Base-by-base conservation (phyloP, 2,329 filamentous ascomycete genomes). In the Zymoseptoria pseudotritici region DNA sequence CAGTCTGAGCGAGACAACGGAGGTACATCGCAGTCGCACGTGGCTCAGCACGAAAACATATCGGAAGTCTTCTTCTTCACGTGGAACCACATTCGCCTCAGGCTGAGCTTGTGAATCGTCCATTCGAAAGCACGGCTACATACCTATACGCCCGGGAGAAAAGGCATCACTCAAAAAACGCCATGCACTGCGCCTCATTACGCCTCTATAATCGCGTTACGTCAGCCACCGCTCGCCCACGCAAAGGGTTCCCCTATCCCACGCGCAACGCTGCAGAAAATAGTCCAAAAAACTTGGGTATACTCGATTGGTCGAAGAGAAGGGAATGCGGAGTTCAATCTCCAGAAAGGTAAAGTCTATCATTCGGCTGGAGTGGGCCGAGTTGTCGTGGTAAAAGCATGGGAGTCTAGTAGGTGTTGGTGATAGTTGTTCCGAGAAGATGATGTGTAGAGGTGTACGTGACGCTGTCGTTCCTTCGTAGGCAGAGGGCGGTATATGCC, bases 251-350 rank as follows among this genome's bases (percentile, higher is more conserved):
- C 9, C 36, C 36, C 11, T 17, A 42, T 13, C 36, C 36, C 36
- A 17, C 13, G 36, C 36, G 36, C 6, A 42, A 13, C 36, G 36
- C 36, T 42, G 2, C 36, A 42, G 6, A 42, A 42, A 13, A 17
- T 42, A 17, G 20, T 57, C 13, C 55, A 19, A 57, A 57, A 21
- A 52, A 57, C 52, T 57, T 50, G 55, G 55, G 55, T 57, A 57
- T 57, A 57, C 55, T 52, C n/a, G 55, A 50, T 51, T 24, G 50
- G 46, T 17, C 21, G 31, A 49, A 51, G 31, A 13, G 31, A 31
- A 19, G 9, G 10, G 26, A 36, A 36, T 13, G 36, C 22, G 22
- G 22, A 24, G 1, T 24, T 5, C 2, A 5, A 24, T 24, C 3
- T 24, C 22, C 29, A 51, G 29, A 51, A 49, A 51, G n/a, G n/a